Conservation (phyloP, 768 basidiomycete genomes). For the Asterophora lycoperdoides region DNA sequence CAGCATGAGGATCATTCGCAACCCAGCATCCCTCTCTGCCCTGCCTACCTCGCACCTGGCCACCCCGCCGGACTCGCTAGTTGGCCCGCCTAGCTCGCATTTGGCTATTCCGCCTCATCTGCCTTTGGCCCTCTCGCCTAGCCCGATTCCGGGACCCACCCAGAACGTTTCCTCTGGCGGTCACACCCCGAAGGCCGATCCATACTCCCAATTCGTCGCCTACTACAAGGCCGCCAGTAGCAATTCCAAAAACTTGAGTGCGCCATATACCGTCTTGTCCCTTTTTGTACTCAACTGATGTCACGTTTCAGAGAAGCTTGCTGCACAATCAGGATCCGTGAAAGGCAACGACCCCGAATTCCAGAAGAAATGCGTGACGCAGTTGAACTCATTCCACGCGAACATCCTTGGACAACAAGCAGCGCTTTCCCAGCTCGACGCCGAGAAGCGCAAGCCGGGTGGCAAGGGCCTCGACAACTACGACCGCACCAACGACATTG, state of each 20-base stretch:
- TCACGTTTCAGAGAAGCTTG: conserved; percentile 26
- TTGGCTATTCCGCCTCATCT: too few relatives aligned
- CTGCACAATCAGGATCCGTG: conserved; percentile 26
- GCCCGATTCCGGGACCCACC: neutral
- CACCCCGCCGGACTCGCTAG: too few relatives aligned
- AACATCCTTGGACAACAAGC: conserved; percentile 29
- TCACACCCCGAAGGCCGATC: neutral
- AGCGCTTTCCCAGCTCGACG: conserved; percentile 22
- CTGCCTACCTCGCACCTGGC: neutral
- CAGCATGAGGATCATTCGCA: conserved; percentile 12
- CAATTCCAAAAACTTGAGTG: conserved; percentile 28
- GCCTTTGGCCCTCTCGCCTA: too few relatives aligned
- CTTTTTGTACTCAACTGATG: neutral
- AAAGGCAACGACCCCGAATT: conserved; percentile 29
- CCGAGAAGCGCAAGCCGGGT: conserved; percentile 29
- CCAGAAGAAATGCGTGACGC: conserved; percentile 33
- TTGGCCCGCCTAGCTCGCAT: neutral
- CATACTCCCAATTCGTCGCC: conserved; percentile 3
- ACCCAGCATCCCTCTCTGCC: neutral
- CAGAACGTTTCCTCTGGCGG: neutral
- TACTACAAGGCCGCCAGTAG: conserved; percentile 10
- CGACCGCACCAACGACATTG: conserved; percentile 37
- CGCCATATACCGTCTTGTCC: conserved; percentile 6
- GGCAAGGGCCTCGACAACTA: conserved; percentile 51
- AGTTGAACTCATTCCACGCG: conserved; percentile 31